Evolutionary conservation across 192 early-diverging fungal species (phyloP).

Genomic region (Dimargaris verticillata): DNA sequence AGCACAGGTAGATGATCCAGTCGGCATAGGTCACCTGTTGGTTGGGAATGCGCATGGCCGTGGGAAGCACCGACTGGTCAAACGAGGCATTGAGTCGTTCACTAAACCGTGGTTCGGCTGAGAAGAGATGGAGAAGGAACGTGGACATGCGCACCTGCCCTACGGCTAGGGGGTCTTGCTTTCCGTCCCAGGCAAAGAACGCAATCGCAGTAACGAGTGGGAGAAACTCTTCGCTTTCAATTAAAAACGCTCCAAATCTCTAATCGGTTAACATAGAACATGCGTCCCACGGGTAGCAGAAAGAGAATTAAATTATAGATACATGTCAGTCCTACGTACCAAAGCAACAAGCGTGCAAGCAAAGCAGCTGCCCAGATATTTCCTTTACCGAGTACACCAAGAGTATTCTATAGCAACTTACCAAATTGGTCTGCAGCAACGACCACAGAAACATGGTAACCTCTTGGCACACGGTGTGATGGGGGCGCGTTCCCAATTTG

Average conservation of each 20-base stretch:
- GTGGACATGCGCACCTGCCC: slow-evolving; percentile 52
- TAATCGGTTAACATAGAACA: too few species aligned
- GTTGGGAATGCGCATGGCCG: slow-evolving; percentile 38
- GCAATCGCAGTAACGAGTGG: neutral
- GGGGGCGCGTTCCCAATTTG: slow-evolving; percentile 23
- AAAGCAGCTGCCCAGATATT: too few species aligned
- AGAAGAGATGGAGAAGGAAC: slow-evolving; percentile 35
- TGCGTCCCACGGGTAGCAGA: too few species aligned
- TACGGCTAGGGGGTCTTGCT: slow-evolving; percentile 10
- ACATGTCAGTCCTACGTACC: too few species aligned
- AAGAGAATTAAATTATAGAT: too few species aligned
- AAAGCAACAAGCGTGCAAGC: too few species aligned
- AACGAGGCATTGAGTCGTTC: slow-evolving; percentile 29
- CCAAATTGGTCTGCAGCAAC: slow-evolving; percentile 62
- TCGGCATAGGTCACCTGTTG: slow-evolving; percentile 57
- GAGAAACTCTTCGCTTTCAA: slow-evolving; percentile 9
- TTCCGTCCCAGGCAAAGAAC: slow-evolving; percentile 17
- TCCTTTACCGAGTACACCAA: too few species aligned
- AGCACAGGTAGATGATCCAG: slow-evolving; percentile 67
- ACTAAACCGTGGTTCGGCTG: slow-evolving; percentile 24
- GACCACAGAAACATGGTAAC: slow-evolving; percentile 75
- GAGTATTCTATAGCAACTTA: too few species aligned
- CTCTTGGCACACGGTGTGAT: slow-evolving; percentile 34
- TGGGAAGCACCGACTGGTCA: slow-evolving; percentile 31
- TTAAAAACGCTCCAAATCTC: slow-evolving; percentile 2